Base-by-base conservation (phyloP, 148 eudicot species). In the Arctostaphylos glauca region DNA sequence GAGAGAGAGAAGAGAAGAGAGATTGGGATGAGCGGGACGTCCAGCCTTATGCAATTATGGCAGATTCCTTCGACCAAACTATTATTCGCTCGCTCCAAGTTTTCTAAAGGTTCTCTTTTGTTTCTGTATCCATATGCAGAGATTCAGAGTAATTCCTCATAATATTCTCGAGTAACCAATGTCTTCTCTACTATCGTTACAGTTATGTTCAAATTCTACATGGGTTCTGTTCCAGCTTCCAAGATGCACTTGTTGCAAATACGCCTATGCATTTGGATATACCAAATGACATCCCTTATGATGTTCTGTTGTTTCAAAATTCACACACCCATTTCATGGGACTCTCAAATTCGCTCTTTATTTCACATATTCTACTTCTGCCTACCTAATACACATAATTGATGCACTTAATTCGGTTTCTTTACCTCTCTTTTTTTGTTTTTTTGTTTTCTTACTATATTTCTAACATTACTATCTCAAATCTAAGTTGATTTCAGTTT, bases 51-150 rank as follows among this genome's bases (percentile, higher is more conserved):
- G 53, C 92, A 92, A 55, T 84, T 94, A 83, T 89, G 91, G 90
- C 90, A 90, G 60, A 81, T 89, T 84, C 90, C 98, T 60, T 88
- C 91, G 0, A 86, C 90, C 81, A 88, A 86, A 21, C 54, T 88
- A 0, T 62, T 90, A 3, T 89, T 85, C 86, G 54, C 81, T 78
- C 84, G 86, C 72, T 78, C 89, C 87, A 90, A 82, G 12, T 79
- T 90, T 68, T 70, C 86, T 59, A 85, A 82, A 86, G 91, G 95
- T 90, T 80, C 5, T 43, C 5, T 74, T 44, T 64, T 10, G 60
- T 78, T 31, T 21, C 23, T 18, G 38, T 23, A 47, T 46, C 72
- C 19, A 41, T 67, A 3, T 72, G 23, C 14, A 21, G 41, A 19
- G 60, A 46, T 38, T 47, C 19, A 52, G 58, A n/a, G 43, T 75